Evolutionary conservation across 2,329 filamentous ascomycete genomes (phyloP).

Genomic region (Penicillium vulpinum): DNA sequence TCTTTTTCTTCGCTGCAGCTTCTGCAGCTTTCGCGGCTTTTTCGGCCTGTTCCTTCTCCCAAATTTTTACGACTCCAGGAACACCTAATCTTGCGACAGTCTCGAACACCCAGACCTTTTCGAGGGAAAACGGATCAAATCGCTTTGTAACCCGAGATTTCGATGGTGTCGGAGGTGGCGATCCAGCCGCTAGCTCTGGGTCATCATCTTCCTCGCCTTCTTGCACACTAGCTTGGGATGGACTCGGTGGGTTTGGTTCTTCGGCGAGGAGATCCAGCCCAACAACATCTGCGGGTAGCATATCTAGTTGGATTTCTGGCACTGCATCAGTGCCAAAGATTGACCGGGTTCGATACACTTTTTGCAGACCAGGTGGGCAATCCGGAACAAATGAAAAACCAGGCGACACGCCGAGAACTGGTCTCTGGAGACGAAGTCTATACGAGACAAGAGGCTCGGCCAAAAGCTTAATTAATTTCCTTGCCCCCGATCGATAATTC

Average conservation of each 20-base stretch:
- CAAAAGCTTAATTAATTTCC: conserved; percentile 79
- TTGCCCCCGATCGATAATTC: conserved; percentile 73
- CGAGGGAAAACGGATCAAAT: conserved; percentile 64
- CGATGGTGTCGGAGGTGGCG: conserved; percentile 22
- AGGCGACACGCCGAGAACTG: conserved; percentile 37
- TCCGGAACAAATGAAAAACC: conserved; percentile 37
- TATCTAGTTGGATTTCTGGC: conserved; percentile 76
- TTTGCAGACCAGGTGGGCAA: conserved; percentile 59
- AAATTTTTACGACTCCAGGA: conserved; percentile 65
- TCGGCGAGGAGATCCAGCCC: conserved; percentile 74
- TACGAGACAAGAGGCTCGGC: conserved; percentile 73
- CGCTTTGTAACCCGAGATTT: conserved; percentile 37
- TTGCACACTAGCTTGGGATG: conserved; percentile 26
- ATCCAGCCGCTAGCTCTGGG: conserved; percentile 25
- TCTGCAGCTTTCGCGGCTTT: conserved; percentile 28
- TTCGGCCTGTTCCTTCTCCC: conserved; percentile 51
- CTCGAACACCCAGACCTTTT: conserved; percentile 69
- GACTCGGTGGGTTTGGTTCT: conserved; percentile 59
- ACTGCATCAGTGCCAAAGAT: conserved; percentile 75
- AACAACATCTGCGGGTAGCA: conserved; percentile 73
- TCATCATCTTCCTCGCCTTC: conserved; percentile 37
- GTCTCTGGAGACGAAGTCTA: conserved; percentile 47
- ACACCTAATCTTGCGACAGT: conserved; percentile 64
- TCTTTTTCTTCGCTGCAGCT: conserved; percentile 30
- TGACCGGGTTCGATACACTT: conserved; percentile 65